These are phyloP conservation scores for Ustilago curta DNA, from an alignment of 1,284 basidiomycete species.

Conservation along the genomic window DNA sequence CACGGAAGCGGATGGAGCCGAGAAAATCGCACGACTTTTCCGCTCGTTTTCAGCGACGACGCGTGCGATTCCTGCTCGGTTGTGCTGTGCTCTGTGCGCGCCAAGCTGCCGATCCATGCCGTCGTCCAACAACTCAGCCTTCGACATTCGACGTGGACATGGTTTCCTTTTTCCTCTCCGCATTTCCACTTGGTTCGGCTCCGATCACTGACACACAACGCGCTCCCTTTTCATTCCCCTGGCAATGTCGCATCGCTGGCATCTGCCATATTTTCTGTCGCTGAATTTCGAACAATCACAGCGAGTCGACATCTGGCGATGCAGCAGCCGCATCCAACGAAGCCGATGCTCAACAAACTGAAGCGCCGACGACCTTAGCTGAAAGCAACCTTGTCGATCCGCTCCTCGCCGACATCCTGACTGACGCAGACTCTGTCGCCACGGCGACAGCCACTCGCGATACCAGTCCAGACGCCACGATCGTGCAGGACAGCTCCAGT, in stretches of 20 bases:
- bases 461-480: slow-evolving; percentile 27
- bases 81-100: slow-evolving; percentile 1
- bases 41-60: slow-evolving; percentile 1
- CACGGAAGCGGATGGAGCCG: slow-evolving; percentile 6
- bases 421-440: slow-evolving; percentile 37
- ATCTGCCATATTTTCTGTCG: not conserved
- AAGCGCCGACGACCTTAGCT: not conserved
- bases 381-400: slow-evolving; percentile 27
- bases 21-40: slow-evolving; percentile 15
- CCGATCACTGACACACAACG: slow-evolving; percentile 14
- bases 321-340: slow-evolving; percentile 6
- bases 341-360: not conserved
- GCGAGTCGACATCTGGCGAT: slow-evolving; percentile 25
- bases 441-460: slow-evolving; percentile 44
- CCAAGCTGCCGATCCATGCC: no score
- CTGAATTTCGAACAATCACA: not conserved
- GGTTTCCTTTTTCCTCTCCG: not conserved
- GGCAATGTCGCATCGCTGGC: not conserved
- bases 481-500: slow-evolving; percentile 6
- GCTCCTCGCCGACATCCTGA: slow-evolving; percentile 33
- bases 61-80: slow-evolving; percentile 6
- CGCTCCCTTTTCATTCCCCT: not conserved
- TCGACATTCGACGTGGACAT: slow-evolving; percentile 1
- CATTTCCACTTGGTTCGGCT: slow-evolving; percentile 5
- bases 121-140: slow-evolving; percentile 7